A percentile compares a stretch with the other conserved stretches of the same genome.
Evolutionary conservation across 2,329 filamentous ascomycete genomes (phyloP).

Genomic region (Clarireedia hainanense): DNA sequence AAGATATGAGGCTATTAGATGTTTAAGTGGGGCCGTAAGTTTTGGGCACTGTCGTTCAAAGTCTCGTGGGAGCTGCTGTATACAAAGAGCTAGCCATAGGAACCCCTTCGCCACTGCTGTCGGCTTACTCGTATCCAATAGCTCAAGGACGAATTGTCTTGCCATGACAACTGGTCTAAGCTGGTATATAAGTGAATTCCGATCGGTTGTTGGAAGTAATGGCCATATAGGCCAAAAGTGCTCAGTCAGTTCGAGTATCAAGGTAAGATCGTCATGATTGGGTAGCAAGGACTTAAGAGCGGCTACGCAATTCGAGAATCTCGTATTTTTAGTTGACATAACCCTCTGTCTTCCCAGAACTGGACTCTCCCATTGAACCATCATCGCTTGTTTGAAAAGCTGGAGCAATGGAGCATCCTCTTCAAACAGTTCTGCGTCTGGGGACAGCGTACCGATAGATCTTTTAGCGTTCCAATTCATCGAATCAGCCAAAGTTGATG

Average conservation of each 20-base stretch:
- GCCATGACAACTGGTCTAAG: not conserved
- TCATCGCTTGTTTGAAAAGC: constrained; percentile 16
- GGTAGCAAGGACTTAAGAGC: constrained; percentile 5
- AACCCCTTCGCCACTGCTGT: constrained; percentile 35
- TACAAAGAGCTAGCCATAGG: constrained; percentile 36
- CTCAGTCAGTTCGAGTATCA: constrained; percentile 20
- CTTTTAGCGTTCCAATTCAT: not conserved
- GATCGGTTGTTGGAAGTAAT: constrained; percentile 6
- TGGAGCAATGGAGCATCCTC: constrained; percentile 15
- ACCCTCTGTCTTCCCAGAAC: not conserved
- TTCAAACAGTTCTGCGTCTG: not conserved
- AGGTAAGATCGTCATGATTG: constrained; percentile 10
- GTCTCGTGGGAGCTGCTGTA: constrained; percentile 34
- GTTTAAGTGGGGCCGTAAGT: constrained; percentile 34
- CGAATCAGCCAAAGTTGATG: too few relatives aligned
- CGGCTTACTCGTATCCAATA: not conserved
- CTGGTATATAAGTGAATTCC: not conserved
- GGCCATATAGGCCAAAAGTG: constrained; percentile 24
- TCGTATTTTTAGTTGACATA: not conserved
- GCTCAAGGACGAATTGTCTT: not conserved
- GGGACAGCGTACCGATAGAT: not conserved
- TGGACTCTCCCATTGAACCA: constrained; percentile 1
- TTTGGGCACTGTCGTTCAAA: constrained; percentile 30
- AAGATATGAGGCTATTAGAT: constrained; percentile 39
- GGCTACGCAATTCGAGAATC: not conserved